These are phyloP conservation scores for Amanita pseudoporphyria DNA, from an alignment of 768 basidiomycete genomes.

Conservation along the genomic window DNA sequence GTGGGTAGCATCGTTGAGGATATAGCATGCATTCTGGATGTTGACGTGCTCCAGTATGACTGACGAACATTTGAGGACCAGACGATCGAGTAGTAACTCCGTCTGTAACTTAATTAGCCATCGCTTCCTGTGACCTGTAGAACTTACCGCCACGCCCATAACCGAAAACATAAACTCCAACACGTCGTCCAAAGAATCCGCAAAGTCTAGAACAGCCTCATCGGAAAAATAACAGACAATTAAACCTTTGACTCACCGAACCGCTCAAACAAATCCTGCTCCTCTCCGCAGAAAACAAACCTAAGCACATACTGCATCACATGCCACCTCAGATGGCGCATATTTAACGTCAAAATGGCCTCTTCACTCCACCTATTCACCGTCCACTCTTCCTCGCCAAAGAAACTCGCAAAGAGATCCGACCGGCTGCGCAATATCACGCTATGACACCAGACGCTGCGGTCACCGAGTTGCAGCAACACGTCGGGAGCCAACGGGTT, in stretches of 20 bases:
- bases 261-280: slow-evolving; percentile 58
- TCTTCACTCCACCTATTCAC: slow-evolving; percentile 38
- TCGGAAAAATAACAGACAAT: slow-evolving; percentile 1
- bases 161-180: slow-evolving; percentile 85
- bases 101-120: slow-evolving; percentile 36
- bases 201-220: slow-evolving; percentile 40
- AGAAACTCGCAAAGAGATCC: slow-evolving; percentile 76
- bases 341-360: slow-evolving; percentile 52
- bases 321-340: slow-evolving; percentile 65
- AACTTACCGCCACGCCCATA: slow-evolving; percentile 70
- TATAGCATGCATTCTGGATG: slow-evolving; percentile 66
- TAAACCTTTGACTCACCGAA: slow-evolving; percentile 38
- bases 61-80: slow-evolving; percentile 75
- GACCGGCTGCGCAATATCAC: slow-evolving; percentile 73
- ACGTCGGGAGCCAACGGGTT: slow-evolving; percentile 54
- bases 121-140: neutral
- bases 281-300: slow-evolving; percentile 68
- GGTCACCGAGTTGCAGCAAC: slow-evolving; percentile 59
- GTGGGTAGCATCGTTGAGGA: slow-evolving; percentile 76
- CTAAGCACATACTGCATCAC: slow-evolving; percentile 68
- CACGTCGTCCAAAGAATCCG: slow-evolving; percentile 58
- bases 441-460: slow-evolving; percentile 59
- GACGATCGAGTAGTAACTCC: slow-evolving; percentile 79
- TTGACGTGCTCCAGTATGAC: slow-evolving; percentile 61
- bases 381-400: slow-evolving; percentile 80